Conservation (phyloP, 2,329 filamentous ascomycete genomes). For the Sporothrix variecibatus region DNA sequence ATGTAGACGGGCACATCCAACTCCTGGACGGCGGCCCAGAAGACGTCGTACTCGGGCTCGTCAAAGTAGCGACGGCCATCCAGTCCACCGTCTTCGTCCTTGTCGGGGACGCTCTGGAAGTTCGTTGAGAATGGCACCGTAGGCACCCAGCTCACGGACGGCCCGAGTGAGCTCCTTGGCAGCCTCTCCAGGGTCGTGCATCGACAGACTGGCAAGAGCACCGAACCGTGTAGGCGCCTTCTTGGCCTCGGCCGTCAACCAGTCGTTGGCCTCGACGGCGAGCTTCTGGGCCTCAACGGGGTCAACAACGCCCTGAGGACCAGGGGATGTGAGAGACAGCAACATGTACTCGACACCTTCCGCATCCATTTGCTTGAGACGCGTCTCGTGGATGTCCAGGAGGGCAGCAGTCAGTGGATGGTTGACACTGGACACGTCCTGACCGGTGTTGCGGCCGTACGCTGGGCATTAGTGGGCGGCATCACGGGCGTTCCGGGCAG, state of each 20-base stretch:
- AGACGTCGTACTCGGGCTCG: conserved; percentile 36
- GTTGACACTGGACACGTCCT: conserved; percentile 27
- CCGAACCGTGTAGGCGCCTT: conserved; percentile 38
- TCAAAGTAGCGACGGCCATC: conserved; percentile 39
- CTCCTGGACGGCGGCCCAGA: conserved; percentile 39
- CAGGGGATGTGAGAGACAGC: conserved; percentile 40
- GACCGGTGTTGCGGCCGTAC: conserved; percentile 25
- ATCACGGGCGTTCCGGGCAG: conserved; percentile 35
- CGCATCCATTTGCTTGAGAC: conserved; percentile 39
- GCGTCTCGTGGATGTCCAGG: conserved; percentile 38
- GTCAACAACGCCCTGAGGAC: conserved; percentile 38
- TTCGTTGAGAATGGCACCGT: conserved; percentile 42
- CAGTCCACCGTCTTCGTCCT: background rate
- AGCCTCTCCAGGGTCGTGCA: conserved; percentile 38
- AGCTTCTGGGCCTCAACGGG: conserved; percentile 33
- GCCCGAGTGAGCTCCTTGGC: conserved; percentile 37
- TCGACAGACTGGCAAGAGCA: conserved; percentile 38
- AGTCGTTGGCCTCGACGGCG: conserved; percentile 39
- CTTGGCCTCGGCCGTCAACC: conserved; percentile 36
- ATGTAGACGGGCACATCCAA: conserved; percentile 41
- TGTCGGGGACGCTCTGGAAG: conserved; percentile 35
- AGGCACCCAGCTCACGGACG: conserved; percentile 39
- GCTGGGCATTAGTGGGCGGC: conserved; percentile 37
- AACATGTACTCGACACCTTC: conserved; percentile 44
- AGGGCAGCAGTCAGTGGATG: conserved; percentile 36